A percentile compares a stretch with the other conserved stretches of the same genome.
phyloP scores from a whole-genome alignment of 768 basidiomycete species.

The Tylopilus cervinicoccineus region DNA sequence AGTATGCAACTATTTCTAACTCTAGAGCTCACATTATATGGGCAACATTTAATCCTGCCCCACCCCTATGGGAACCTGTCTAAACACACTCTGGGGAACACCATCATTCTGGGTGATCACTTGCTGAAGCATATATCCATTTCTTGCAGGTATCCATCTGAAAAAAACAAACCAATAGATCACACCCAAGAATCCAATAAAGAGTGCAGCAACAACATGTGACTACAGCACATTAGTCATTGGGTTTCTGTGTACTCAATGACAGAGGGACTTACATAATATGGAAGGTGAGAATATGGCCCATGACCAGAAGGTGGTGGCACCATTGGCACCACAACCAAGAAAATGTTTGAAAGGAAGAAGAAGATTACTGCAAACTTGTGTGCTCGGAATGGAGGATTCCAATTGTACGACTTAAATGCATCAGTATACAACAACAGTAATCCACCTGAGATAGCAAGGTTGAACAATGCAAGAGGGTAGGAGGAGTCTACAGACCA shows the following conservation, averaged over 20 bases:
- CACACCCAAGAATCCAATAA: conserved; percentile 45
- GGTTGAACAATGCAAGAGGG: conserved; percentile 53
- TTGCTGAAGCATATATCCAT: conserved; percentile 48
- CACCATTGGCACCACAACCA: conserved; percentile 55
- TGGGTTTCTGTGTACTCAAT: not conserved
- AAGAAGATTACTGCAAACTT: conserved; percentile 48
- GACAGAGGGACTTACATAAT: conserved; percentile 53
- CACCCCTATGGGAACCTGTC: no score
- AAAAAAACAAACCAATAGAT: conserved; percentile 56
- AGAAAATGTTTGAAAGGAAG: conserved; percentile 61
- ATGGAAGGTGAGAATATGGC: conserved; percentile 58
- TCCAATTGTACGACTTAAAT: conserved; percentile 48
- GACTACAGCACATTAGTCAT: conserved; percentile 31
- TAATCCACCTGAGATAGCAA: conserved; percentile 56
- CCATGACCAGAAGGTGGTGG: conserved; percentile 51
- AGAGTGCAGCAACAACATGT: conserved; percentile 46
- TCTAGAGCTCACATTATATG: no score
- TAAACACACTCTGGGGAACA: conserved; percentile 50
- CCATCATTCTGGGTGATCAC: conserved; percentile 55
- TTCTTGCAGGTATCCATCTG: conserved; percentile 44
- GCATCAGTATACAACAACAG: conserved; percentile 53
- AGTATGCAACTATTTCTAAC: no score
- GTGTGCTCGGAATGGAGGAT: conserved; percentile 60
- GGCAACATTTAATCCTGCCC: no score
- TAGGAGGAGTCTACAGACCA: conserved; percentile 50